Evolutionary conservation across 1,284 basidiomycete genomes (phyloP).

Genomic region (Sutorius eximius): DNA sequence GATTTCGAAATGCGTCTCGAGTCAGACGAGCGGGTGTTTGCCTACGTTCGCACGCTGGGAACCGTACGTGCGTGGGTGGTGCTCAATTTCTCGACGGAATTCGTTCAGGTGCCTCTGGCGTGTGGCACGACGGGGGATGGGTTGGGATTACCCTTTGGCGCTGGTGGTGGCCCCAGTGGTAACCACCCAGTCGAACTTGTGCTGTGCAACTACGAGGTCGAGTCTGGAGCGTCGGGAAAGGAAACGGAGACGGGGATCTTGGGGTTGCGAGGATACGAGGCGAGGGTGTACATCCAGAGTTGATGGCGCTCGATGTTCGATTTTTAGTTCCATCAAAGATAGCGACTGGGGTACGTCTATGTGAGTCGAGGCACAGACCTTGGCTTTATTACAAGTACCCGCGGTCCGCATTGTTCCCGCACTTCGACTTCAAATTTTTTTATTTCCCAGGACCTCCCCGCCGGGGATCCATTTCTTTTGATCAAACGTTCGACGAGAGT

Average conservation of each 20-base stretch:
- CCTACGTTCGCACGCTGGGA: constrained; percentile 50
- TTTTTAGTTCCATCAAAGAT: no score
- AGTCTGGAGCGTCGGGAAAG: neutral
- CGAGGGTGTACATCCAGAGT: constrained; percentile 31
- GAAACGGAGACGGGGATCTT: constrained; percentile 7
- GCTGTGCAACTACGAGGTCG: constrained; percentile 32
- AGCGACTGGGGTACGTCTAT: neutral
- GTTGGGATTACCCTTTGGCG: neutral
- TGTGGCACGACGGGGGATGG: neutral
- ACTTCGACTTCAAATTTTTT: neutral
- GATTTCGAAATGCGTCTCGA: constrained; percentile 51
- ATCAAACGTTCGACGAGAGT: no score
- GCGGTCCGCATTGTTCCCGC: neutral
- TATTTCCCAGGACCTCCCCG: neutral
- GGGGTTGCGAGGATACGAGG: constrained; percentile 37
- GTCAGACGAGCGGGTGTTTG: constrained; percentile 53
- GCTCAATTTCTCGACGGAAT: constrained; percentile 51
- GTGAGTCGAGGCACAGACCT: neutral
- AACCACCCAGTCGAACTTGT: constrained; percentile 11
- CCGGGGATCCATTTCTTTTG: neutral
- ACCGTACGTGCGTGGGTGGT: constrained; percentile 42
- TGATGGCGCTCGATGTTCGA: neutral
- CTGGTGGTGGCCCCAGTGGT: neutral
- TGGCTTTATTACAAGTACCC: neutral
- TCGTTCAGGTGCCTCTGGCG: constrained; percentile 27